Base-by-base conservation (phyloP, 352 stramenopile genomes). In the Phytophthora pinifolia region DNA sequence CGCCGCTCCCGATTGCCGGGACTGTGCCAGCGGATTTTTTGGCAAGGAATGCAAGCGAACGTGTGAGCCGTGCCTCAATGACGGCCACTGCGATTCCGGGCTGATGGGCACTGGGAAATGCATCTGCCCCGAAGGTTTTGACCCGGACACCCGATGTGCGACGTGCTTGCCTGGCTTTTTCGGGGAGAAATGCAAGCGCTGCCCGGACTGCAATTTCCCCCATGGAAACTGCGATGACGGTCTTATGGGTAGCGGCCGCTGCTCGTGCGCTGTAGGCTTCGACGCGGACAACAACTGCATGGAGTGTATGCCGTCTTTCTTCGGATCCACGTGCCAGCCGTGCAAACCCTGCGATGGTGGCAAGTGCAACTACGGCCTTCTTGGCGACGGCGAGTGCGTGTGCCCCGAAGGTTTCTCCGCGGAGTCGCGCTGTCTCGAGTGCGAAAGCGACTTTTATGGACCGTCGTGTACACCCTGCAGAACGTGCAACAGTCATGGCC, bases 271-370 rank as follows among this genome's bases (percentile, higher is more conserved):
- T 4, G 84, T 92, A 15, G 86, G 86, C 15, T 93, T 89, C 38
- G 84, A 94, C 53, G 63, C 74, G 10, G 46, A 70, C 6, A 64
- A 72, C 10, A 77, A 94, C 47, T 96, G 86, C 46, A 79, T 88
- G 72, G 76, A 94, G 53, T 96, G 86, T 59, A 91, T 94, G 74
- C 61, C 61, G 54, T 85, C 77, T 22, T 96, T 94, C 56, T 96
- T 79, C 31, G 84, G 86, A 10, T 43, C 67, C 10, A 79, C 53
- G 4, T 96, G 86, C 46, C 58, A 72, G 22, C 83, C 86, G 1
- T 96, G 86, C 46, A 75, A 88, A 50, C 65, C 85, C n/a, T 96
- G 86, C 39, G 78, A 94, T 31, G 77, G 75, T 34, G 86, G 86
- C 8, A 65, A 68, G 14, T 96, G 86, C 56, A 92, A 94, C 54